phyloP scores from a whole-genome alignment of 345 rosid species.

The Lenwebbia sp. region DNA sequence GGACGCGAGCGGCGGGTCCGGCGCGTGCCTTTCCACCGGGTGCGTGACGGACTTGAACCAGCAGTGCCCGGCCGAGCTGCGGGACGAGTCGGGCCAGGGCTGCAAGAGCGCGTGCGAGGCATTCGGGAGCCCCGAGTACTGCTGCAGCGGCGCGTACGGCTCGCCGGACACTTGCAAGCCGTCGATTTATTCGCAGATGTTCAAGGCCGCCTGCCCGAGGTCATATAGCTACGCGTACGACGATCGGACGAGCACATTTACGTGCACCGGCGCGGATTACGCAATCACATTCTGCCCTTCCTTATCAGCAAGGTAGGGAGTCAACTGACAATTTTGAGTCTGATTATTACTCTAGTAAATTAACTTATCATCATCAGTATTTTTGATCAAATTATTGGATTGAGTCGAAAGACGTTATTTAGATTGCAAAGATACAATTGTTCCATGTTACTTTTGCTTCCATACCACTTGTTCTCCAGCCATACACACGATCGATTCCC shows the following conservation, averaged over 20 bases:
- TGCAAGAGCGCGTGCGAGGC: slow-evolving; percentile 97
- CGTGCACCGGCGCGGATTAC: slow-evolving; percentile 70
- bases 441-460: background rate
- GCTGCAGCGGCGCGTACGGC: slow-evolving; percentile 61
- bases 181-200: slow-evolving; percentile 52
- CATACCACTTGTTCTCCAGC: background rate
- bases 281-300: slow-evolving; percentile 80
- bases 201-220: slow-evolving; percentile 75
- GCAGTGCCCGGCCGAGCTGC: slow-evolving; percentile 76
- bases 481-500: background rate
- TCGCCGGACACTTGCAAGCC: slow-evolving; percentile 87
- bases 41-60: slow-evolving; percentile 71
- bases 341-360: fast-evolving
- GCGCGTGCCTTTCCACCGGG: slow-evolving; percentile 58
- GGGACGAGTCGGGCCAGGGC: slow-evolving; percentile 39
- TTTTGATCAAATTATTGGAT: background rate
- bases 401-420: background rate
- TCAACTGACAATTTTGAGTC: background rate
- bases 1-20: slow-evolving; percentile 50
- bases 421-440: background rate
- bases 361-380: background rate
- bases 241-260: slow-evolving; percentile 84
- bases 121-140: slow-evolving; percentile 60
- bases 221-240: slow-evolving; percentile 98
- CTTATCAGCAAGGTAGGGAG: background rate